Evolutionary conservation across 1,284 basidiomycete species (phyloP).

Genomic region (Neotropicomus parvogracilis): DNA sequence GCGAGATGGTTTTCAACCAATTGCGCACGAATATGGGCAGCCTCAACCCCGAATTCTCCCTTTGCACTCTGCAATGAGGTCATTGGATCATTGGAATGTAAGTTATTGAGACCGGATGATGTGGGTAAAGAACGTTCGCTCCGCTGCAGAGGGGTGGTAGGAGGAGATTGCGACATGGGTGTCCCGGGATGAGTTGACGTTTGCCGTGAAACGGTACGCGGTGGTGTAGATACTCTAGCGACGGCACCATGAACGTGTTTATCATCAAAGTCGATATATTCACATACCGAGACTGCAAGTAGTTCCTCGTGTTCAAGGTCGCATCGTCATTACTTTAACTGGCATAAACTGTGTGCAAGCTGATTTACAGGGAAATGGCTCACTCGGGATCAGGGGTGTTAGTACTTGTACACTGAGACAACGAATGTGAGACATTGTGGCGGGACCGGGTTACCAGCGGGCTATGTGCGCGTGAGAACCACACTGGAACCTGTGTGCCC

Average conservation of each 20-base stretch:
- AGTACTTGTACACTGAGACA: constrained; percentile 4
- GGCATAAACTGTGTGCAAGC: constrained; percentile 7
- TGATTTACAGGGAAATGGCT: constrained; percentile 3
- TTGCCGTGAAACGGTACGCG: constrained; percentile 16
- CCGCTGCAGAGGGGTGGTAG: constrained; percentile 12
- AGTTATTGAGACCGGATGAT: constrained; percentile 18
- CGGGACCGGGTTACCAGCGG: constrained; percentile 24
- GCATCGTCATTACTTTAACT: constrained; percentile 6
- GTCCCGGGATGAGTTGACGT: constrained; percentile 16
- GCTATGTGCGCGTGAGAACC: constrained; percentile 19
- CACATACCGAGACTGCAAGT: constrained; percentile 18
- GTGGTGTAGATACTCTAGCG: constrained; percentile 22
- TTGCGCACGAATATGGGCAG: constrained; percentile 54
- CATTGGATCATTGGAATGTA: neutral
- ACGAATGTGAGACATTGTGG: constrained; percentile 1
- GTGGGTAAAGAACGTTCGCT: constrained; percentile 2
- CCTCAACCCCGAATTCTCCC: constrained; percentile 46
- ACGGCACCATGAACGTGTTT: neutral
- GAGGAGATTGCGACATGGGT: constrained; percentile 14
- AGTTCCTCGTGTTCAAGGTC: constrained; percentile 1
- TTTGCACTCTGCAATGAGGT: constrained; percentile 11
- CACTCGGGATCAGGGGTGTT: constrained; percentile 12
- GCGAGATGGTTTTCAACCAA: constrained; percentile 47
- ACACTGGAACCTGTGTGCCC: neutral
- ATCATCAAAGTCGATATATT: neutral